Base-by-base conservation (phyloP, 768 basidiomycete species). In the Mycena latifolia region DNA sequence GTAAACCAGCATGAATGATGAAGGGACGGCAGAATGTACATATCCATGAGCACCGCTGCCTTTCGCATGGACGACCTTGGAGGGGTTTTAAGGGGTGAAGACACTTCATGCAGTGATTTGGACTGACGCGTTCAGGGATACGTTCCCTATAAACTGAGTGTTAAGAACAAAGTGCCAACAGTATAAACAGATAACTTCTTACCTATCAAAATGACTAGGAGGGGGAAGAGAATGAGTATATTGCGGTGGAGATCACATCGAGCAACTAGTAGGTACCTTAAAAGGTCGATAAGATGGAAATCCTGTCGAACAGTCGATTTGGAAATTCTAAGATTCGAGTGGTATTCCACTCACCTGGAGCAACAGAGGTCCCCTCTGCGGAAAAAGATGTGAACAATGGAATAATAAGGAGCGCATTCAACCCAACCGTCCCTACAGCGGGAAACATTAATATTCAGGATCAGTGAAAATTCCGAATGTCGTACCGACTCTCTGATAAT, bases 21-120 rank as follows among this genome's bases (percentile, higher is more conserved):
- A 39, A 54, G 9, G 27, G 2, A 50, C 4, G n/a, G 4, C 10
- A 29, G 41, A 6, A 41, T 45, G 14, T 51, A 63, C 66, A 39
- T 69, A 69, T 28, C 68, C 68, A 28, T 69, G 68, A 35, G 68
- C 68, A 22, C 68, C 68, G 22, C 68, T 69, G 20, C 68, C 68
- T 28, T 69, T 69, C 10, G 69, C 69, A 31, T 69, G 69, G 3
- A 69, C 69, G 27, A 69, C 64, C 67, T 67, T 39, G 22, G 7
- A 25, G 6, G 4, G 15, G 39, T 9, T 10, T 50, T 35, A 14
- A 20, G n/a, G 31, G 25, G 17, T 18, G 6, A 17, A 27, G 50
- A 37, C 52, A 15, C 5, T 20, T 18, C n/a, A n/a, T 10, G 20
- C 6, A 45, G 24, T 12, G 4, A 53, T 27, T 53, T 41, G 18